A percentile compares a stretch with the other conserved stretches of the same genome.
phyloP scores from a whole-genome alignment of 768 basidiomycete genomes.

The Suillus americanus region DNA sequence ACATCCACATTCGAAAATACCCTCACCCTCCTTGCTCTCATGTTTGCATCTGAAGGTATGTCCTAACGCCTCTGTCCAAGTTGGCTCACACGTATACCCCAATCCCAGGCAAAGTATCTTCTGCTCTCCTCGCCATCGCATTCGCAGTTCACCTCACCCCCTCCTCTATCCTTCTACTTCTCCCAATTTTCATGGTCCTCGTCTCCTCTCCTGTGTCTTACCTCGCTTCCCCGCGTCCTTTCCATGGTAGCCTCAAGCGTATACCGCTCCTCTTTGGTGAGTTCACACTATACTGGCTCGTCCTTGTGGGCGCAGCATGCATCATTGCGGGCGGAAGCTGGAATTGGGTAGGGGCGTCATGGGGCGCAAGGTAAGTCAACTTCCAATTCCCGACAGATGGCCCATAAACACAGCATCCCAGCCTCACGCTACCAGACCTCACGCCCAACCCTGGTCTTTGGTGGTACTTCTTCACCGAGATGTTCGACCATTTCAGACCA shows the following conservation, averaged over 20 bases:
- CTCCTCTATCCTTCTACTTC: constrained; percentile 67
- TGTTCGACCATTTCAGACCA: constrained; percentile 96
- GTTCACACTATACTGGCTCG: constrained; percentile 49
- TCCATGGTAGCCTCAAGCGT: constrained; percentile 16
- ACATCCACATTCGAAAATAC: constrained; percentile 84
- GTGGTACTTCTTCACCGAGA: constrained; percentile 99
- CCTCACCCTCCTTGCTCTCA: constrained; percentile 61
- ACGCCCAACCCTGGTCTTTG: constrained; percentile 93
- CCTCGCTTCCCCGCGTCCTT: constrained; percentile 57
- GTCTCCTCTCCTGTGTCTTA: constrained; percentile 61
- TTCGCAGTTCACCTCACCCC: constrained; percentile 70
- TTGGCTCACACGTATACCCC: not conserved
- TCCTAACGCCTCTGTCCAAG: not conserved
- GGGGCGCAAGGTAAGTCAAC: constrained; percentile 72
- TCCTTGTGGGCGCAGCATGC: constrained; percentile 46
- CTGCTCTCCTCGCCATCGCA: constrained; percentile 66
- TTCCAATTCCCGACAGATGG: not conserved
- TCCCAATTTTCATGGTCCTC: constrained; percentile 65
- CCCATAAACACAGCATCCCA: constrained; percentile 28
- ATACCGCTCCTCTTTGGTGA: constrained; percentile 38
- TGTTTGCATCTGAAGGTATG: constrained; percentile 70
- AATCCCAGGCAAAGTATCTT: constrained; percentile 53
- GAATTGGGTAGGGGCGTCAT: constrained; percentile 75
- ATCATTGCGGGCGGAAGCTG: constrained; percentile 59
- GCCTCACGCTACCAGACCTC: constrained; percentile 81